phyloP scores from a whole-genome alignment of 306 rosid genomes.

The Vachellia pachyceras region DNA sequence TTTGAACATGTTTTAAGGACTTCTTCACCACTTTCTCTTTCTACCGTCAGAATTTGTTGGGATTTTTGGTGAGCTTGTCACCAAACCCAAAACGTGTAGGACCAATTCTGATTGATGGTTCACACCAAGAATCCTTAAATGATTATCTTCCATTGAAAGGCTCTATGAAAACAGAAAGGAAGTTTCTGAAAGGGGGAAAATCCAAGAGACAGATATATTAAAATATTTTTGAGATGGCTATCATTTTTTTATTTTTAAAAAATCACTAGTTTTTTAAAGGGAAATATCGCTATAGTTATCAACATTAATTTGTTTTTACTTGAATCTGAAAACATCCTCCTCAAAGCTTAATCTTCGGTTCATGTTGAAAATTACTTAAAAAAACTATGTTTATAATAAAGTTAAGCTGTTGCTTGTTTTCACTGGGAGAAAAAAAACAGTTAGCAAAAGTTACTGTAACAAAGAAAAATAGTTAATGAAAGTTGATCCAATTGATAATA shows the following conservation, averaged over 20 bases:
- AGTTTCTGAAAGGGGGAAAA: not conserved
- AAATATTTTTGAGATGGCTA: not conserved
- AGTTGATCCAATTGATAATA: not conserved
- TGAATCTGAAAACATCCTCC: not conserved
- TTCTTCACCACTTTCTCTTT: not conserved
- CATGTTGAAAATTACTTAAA: not conserved
- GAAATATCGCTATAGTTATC: not conserved
- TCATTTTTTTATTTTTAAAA: not conserved
- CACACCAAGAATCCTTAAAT: not conserved
- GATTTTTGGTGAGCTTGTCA: constrained; percentile 20
- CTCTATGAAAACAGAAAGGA: not conserved
- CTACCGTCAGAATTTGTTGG: constrained; percentile 16
- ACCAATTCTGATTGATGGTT: constrained; percentile 27
- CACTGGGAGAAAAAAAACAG: not conserved
- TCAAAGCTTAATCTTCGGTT: not conserved
- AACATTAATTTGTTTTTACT: not conserved
- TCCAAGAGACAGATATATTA: not conserved
- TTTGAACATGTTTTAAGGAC: constrained; percentile 29
- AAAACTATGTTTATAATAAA: not conserved
- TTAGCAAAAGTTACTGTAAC: not conserved
- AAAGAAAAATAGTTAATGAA: not conserved
- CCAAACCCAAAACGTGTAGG: constrained; percentile 1
- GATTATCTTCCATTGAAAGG: not conserved
- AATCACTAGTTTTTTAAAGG: not conserved
- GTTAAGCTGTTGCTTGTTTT: not conserved